phyloP scores from a whole-genome alignment of 1,284 basidiomycete species.

The Irpex sp. region DNA sequence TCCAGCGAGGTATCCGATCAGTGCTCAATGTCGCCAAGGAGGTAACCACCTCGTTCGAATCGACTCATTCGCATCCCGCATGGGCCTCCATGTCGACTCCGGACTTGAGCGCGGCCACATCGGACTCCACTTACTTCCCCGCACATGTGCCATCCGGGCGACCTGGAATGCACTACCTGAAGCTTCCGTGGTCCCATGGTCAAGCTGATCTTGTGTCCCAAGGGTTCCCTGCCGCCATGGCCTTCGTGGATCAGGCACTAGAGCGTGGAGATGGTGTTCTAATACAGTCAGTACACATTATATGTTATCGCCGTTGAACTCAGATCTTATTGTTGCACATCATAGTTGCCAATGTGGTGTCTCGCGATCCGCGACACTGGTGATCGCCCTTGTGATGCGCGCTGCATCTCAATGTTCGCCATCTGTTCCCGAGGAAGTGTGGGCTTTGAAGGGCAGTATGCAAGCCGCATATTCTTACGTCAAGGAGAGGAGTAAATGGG shows the following conservation, averaged over 20 bases:
- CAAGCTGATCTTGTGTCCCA: constrained; percentile 80
- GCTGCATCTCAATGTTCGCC: constrained; percentile 75
- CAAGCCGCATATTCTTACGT: constrained; percentile 91
- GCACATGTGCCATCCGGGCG: constrained; percentile 61
- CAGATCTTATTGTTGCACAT: constrained; percentile 9
- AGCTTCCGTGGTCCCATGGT: constrained; percentile 93
- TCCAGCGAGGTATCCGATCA: constrained; percentile 73
- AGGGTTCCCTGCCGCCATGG: constrained; percentile 78
- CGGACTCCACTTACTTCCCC: constrained; percentile 54
- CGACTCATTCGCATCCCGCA: constrained; percentile 38
- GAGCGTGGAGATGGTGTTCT: constrained; percentile 75
- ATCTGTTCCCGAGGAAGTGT: constrained; percentile 67
- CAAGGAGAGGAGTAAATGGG: constrained; percentile 84
- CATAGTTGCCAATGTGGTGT: constrained; percentile 93
- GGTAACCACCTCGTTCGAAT: constrained; percentile 75
- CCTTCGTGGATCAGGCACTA: constrained; percentile 77
- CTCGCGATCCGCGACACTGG: constrained; percentile 89
- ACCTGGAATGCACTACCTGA: constrained; percentile 85
- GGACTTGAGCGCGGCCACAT: constrained; percentile 42
- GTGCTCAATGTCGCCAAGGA: constrained; percentile 97
- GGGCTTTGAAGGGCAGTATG: constrained; percentile 78
- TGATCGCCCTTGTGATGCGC: constrained; percentile 94
- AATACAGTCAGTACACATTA: constrained; percentile 69
- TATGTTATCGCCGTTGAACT: constrained; percentile 6
- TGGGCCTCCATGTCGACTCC: constrained; percentile 67